Conservation (phyloP, 805 yeast genomes). For the Saccharomycopsis synnaedendra region DNA sequence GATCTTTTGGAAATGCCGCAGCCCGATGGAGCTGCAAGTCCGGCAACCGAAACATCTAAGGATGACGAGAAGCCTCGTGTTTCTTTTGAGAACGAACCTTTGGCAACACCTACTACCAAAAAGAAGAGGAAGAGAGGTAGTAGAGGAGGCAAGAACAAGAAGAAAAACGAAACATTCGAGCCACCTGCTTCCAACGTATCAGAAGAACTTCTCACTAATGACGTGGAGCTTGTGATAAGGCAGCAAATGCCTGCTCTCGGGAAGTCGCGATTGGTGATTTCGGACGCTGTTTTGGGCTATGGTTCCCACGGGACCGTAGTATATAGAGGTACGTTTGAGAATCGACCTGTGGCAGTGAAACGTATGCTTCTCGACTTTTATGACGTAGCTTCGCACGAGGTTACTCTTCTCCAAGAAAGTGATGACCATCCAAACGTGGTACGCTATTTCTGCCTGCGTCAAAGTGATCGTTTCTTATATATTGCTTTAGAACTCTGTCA, state of each 20-base stretch:
- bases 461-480: conserved; percentile 75
- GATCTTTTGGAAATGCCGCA: too few relatives aligned
- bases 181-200: conserved; percentile 2
- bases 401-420: conserved; percentile 76
- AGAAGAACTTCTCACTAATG: conserved; percentile 11
- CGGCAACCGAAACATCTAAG: neutral
- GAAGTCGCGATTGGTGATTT: conserved; percentile 43
- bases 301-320: conserved; percentile 98
- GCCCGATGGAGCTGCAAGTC: conserved; percentile 2
- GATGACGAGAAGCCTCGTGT: too few relatives aligned
- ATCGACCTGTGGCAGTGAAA: conserved; percentile 91
- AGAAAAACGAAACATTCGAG: conserved; percentile 7
- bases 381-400: conserved; percentile 90
- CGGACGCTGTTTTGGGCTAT: conserved; percentile 76
- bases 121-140: conserved; percentile 75
- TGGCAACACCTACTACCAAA: conserved; percentile 18
- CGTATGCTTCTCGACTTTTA: conserved; percentile 88
- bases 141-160: conserved; percentile 63
- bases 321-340: conserved; percentile 79
- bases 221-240: conserved; percentile 12
- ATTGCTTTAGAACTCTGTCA: conserved; percentile 89
- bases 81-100: too few relatives aligned
- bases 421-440: conserved; percentile 96
- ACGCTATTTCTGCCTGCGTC: conserved; percentile 87
- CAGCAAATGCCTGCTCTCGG: conserved; percentile 22